Evolutionary conservation across 495 filamentous ascomycete species (phyloP).

Genomic region (Achaetomiella virescens): DNA sequence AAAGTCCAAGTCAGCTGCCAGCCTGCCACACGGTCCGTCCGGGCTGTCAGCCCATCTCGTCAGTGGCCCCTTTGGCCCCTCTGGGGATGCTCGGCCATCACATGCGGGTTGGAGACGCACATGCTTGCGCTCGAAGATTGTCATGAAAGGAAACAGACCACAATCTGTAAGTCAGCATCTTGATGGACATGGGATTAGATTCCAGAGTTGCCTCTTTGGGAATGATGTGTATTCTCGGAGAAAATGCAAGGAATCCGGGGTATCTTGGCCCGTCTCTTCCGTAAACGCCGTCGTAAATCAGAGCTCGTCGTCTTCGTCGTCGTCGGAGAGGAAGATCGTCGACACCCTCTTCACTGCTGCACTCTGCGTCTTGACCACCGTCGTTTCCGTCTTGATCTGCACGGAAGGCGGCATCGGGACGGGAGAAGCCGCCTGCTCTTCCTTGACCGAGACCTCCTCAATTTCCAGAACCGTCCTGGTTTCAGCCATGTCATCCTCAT

Average conservation of each 20-base stretch:
- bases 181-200: background rate
- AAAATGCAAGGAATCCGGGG: constrained; percentile 2
- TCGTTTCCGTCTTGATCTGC: background rate
- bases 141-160: too few relatives aligned
- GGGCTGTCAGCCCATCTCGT: background rate
- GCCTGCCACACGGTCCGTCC: background rate
- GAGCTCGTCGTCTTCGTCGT: constrained; percentile 27
- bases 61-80: too few relatives aligned
- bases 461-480: too few relatives aligned
- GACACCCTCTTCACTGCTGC: constrained; percentile 3
- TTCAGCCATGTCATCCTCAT: background rate
- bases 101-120: background rate
- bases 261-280: background rate
- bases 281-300: constrained; percentile 1
- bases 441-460: background rate
- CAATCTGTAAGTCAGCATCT: too few relatives aligned
- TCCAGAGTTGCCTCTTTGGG: background rate
- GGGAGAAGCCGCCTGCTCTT: background rate
- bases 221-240: too few relatives aligned
- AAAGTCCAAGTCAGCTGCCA: constrained; percentile 7
- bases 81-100: background rate
- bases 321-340: constrained; percentile 21
- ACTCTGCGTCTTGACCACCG: constrained; percentile 3
- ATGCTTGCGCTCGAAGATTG: too few relatives aligned
- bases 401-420: background rate